These are phyloP conservation scores for Penstemon newberryi DNA, from an alignment of 257 asterid species.

Conservation along the genomic window DNA sequence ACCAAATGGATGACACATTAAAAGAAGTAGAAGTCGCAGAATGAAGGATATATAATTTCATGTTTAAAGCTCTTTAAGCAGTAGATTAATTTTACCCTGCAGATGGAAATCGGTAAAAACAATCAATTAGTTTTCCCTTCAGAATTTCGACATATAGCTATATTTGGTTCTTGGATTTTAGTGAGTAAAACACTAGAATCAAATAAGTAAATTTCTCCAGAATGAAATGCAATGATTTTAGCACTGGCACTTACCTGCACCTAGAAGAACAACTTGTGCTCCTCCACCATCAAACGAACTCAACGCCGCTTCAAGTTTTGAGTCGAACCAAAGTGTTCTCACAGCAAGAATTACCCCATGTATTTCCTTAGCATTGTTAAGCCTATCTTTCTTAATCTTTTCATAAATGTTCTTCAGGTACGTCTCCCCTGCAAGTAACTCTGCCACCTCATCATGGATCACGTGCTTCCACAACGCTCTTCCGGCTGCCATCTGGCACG, in stretches of 20 bases:
- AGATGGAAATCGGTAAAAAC: too few relatives aligned
- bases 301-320: slow-evolving; percentile 80
- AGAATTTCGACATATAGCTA: too few relatives aligned
- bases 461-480: slow-evolving; percentile 88
- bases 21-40: background rate
- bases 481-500: slow-evolving; percentile 96
- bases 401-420: slow-evolving; percentile 65
- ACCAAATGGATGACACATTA: background rate
- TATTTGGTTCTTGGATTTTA: too few relatives aligned
- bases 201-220: background rate
- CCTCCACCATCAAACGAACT: slow-evolving; percentile 57
- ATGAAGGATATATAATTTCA: background rate
- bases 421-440: slow-evolving; percentile 83
- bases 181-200: background rate
- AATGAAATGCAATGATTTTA: slow-evolving; percentile 2
- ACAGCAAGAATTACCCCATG: slow-evolving; percentile 93
- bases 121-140: too few relatives aligned
- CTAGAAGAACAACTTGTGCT: slow-evolving; percentile 91
- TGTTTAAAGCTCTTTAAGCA: background rate
- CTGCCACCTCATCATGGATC: slow-evolving; percentile 75
- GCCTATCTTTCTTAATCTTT: slow-evolving; percentile 80
- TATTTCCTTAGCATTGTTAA: slow-evolving; percentile 77
- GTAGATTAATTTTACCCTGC: background rate
- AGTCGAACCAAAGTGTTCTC: slow-evolving; percentile 90
- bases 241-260: slow-evolving; percentile 68